Conservation (phyloP, 768 basidiomycete genomes). For the Psilocybe azurescens region DNA sequence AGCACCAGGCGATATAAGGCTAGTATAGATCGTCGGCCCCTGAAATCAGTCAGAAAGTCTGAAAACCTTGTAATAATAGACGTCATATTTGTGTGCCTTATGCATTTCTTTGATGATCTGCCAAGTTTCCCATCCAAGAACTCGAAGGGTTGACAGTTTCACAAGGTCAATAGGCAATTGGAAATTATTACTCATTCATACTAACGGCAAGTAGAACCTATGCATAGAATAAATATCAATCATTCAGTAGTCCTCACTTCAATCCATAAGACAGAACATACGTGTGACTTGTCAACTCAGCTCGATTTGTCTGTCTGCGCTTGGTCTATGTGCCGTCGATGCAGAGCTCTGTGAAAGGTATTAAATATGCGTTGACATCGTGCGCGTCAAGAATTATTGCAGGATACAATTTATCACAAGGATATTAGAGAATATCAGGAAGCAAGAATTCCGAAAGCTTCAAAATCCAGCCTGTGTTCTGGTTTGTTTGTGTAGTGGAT, state of each 20-base stretch:
- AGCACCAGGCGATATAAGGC: background rate
- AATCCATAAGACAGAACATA: no score
- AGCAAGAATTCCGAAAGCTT: background rate
- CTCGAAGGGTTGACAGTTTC: background rate
- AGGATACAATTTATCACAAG: no score
- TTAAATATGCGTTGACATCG: no score
- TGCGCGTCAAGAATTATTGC: no score
- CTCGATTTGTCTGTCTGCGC: no score
- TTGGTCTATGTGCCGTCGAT: no score
- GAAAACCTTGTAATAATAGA: background rate
- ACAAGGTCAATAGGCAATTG: background rate
- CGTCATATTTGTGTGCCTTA: background rate
- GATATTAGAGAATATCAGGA: background rate
- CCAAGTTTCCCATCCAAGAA: background rate
- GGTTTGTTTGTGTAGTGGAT: background rate
- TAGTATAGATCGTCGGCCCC: background rate
- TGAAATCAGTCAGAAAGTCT: background rate
- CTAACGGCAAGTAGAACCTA: background rate
- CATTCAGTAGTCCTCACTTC: no score
- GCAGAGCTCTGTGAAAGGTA: no score
- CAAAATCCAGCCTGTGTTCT: background rate
- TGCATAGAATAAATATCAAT: no score
- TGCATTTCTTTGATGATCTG: background rate
- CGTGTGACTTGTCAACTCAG: no score
- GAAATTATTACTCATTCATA: background rate